Evolutionary conservation across 306 rosid species (phyloP).

Genomic region (Clitoria ternatea): DNA sequence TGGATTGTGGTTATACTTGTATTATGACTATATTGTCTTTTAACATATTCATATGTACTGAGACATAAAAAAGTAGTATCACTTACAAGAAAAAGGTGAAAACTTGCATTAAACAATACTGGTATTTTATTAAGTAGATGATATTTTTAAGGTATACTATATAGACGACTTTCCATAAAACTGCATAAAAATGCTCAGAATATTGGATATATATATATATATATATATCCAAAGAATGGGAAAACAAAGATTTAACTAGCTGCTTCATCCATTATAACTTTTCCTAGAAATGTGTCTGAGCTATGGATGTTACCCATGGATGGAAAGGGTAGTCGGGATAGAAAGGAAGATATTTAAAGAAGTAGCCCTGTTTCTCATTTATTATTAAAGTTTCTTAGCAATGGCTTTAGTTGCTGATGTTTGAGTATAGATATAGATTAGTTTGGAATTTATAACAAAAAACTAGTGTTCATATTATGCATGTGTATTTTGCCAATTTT

Average conservation of each 20-base stretch:
- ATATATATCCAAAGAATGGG: neutral
- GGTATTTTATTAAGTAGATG: neutral
- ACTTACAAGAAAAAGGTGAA: neutral
- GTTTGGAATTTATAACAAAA: constrained; percentile 7
- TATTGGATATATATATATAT: neutral
- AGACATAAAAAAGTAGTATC: neutral
- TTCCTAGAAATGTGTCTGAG: constrained; percentile 6
- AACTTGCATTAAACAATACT: neutral
- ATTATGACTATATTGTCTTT: neutral
- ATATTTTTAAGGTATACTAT: too few relatives aligned
- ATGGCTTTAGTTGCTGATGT: neutral
- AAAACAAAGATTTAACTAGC: neutral
- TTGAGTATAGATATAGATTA: neutral
- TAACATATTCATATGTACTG: neutral
- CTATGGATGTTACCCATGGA: neutral
- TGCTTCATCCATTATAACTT: neutral
- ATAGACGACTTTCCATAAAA: neutral
- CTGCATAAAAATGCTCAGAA: neutral
- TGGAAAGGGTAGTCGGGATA: neutral
- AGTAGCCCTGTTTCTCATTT: neutral
- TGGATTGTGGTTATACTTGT: neutral
- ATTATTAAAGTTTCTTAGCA: neutral
- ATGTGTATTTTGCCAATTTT: constrained; percentile 20
- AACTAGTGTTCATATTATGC: neutral
- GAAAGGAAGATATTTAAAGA: neutral